Conservation (phyloP, 768 basidiomycete genomes). For the Auricularia auricula-judae region DNA sequence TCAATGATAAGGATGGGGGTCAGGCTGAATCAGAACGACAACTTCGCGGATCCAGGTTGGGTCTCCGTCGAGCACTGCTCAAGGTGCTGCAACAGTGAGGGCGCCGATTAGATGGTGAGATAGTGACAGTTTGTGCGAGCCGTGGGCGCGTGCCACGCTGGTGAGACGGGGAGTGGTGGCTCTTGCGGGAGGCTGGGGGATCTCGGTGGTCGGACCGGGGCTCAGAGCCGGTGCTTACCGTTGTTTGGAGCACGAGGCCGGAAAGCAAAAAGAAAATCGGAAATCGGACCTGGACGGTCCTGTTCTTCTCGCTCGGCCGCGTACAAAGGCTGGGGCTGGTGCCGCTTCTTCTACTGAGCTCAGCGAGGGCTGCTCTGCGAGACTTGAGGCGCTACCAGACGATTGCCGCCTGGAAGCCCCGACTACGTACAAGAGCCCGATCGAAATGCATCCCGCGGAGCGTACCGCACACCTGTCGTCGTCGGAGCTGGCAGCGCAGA, state of each 20-base stretch:
- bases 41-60: neutral
- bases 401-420: neutral
- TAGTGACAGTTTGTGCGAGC: too few relatives aligned
- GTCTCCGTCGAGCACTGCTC: neutral
- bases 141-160: neutral
- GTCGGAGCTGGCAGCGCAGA: conserved; percentile 7
- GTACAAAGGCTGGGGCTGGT: neutral
- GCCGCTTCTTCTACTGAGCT: neutral
- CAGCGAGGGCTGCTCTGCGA: neutral
- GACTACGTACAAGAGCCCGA: neutral
- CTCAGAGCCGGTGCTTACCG: neutral
- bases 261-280: neutral
- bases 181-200: neutral
- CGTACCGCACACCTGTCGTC: conserved; percentile 3
- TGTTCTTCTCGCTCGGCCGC: neutral
- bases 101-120: too few relatives aligned
- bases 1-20: neutral
- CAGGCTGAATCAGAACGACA: neutral
- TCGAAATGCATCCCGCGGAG: neutral
- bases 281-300: neutral
- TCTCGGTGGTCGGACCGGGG: neutral
- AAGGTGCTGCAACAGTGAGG: too few relatives aligned
- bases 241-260: neutral
- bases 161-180: neutral
- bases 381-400: neutral